Base-by-base conservation (phyloP, 2,329 filamentous ascomycete species). In the Ophiosphaerella herpotricha region DNA sequence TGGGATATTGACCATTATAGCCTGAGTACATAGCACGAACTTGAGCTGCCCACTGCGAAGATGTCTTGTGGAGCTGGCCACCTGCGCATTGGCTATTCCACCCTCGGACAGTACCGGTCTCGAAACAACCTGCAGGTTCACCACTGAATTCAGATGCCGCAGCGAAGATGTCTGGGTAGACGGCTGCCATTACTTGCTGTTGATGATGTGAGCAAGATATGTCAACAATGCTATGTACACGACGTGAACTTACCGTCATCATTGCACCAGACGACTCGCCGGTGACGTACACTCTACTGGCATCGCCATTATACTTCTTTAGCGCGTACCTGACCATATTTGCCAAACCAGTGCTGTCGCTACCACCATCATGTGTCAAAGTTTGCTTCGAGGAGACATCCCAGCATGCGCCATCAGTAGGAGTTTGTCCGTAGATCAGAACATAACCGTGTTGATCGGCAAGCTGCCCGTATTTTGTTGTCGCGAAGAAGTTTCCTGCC, bases 41-140 rank as follows among this genome's bases (percentile, higher is more conserved):
- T 21, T 67, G 58, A 1, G 56, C 49, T 6, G 57, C 71, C 73
- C 73, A 75, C 36, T 74, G 39, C 8, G 44, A 52, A 8, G 48
- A 48, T 3, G 52, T 57, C 41, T 63, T 61, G 31, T 55, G 61
- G 4, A 56, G n/a, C 7, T 48, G 48, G 1, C 60, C 57, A 23
- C 57, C 52, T 6, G 64, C 60, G 34, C 67, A 70, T 13, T 43
- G 54, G 60, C 39, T 2, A 52, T 48, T 18, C 40, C 47, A 7
- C 58, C 14, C 50, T 56, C n/a, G 60, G 57, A 13, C 60, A 8
- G 61, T 60, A 87, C 86, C 73, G 2, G 65, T 67, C n/a, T 61
- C 62, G 18, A 66, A 52, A 50, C 69, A 72, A 18, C 62, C 69
- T 12, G 59, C 62, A 23, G 67, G 58, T 2, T 61, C 56, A 8